Conservation (phyloP, 306 rosid genomes). For the Trifolium pratense region DNA sequence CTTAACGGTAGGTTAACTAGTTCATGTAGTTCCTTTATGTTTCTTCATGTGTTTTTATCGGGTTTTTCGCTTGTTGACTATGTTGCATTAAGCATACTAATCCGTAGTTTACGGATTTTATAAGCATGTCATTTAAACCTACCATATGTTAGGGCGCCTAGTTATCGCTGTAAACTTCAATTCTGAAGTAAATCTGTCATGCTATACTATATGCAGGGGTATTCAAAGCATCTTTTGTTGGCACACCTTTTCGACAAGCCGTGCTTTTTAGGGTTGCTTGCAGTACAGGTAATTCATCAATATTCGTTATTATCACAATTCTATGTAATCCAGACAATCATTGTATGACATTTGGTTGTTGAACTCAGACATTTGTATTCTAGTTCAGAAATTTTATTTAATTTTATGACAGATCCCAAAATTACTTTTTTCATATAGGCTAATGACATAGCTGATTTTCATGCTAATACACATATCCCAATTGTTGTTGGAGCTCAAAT, state of each 20-base stretch:
- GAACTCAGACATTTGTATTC: no score
- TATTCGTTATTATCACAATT: background rate
- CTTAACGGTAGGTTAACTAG: constrained; percentile 63
- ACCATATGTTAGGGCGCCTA: background rate
- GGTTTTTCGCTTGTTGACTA: background rate
- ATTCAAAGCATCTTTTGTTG: constrained; percentile 68
- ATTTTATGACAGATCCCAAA: constrained; percentile 15
- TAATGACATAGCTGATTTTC: constrained; percentile 71
- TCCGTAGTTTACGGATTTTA: background rate
- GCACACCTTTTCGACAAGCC: constrained; percentile 96
- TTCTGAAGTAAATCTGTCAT: constrained; percentile 27
- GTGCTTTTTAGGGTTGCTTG: constrained; percentile 85
- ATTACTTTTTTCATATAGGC: constrained; percentile 53
- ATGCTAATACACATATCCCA: constrained; percentile 89
- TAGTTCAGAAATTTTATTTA: no score
- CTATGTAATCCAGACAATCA: background rate
- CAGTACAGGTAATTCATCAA: constrained; percentile 65
- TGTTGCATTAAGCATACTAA: constrained; percentile 8
- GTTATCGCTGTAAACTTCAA: constrained; percentile 20
- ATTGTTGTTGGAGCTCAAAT: constrained; percentile 81
- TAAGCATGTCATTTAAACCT: constrained; percentile 2
- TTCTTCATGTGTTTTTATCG: constrained; percentile 22
- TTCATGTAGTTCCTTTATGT: constrained; percentile 18
- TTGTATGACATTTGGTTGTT: no score
- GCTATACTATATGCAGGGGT: constrained; percentile 52